These are phyloP conservation scores for Neolentinus lepideus DNA, from an alignment of 1,284 basidiomycete species.

Conservation along the genomic window DNA sequence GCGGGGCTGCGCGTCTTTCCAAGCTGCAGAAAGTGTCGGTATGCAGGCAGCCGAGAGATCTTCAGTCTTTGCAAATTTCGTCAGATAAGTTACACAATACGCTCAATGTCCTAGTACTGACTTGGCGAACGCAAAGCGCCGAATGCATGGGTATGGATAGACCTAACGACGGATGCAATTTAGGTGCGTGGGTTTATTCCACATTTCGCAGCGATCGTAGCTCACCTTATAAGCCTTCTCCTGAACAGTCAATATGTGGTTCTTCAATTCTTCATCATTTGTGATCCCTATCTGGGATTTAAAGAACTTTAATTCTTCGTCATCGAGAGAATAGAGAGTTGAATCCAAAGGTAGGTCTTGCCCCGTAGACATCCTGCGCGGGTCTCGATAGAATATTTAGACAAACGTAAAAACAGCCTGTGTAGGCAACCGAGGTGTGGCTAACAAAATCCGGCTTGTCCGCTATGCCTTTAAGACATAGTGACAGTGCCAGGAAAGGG, in stretches of 20 bases:
- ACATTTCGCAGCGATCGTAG: neutral
- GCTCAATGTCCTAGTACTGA: conserved; percentile 11
- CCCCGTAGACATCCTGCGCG: too few relatives aligned
- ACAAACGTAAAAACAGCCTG: too few relatives aligned
- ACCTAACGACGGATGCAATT: conserved; percentile 16
- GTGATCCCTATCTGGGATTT: conserved; percentile 32
- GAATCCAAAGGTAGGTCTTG: neutral
- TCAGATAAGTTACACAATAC: neutral
- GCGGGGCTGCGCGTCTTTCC: conserved; percentile 29
- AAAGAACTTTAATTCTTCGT: conserved; percentile 28
- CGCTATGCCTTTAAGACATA: too few relatives aligned
- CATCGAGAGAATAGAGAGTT: conserved; percentile 8
- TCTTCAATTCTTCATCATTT: conserved; percentile 30
- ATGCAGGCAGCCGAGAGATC: conserved; percentile 34
- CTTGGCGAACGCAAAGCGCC: conserved; percentile 33
- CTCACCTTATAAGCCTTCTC: conserved; percentile 34
- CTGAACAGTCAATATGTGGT: conserved; percentile 38
- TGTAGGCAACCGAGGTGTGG: too few relatives aligned
- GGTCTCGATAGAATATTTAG: too few relatives aligned
- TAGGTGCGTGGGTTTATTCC: neutral
- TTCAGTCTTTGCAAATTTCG: conserved; percentile 25
- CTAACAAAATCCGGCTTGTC: too few relatives aligned
- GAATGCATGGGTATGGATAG: conserved; percentile 33
- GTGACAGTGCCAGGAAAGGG: too few relatives aligned
- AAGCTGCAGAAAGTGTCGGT: conserved; percentile 32